These are phyloP conservation scores for Mycothermus thermophilus DNA, from an alignment of 495 filamentous ascomycete genomes.

Conservation along the genomic window DNA sequence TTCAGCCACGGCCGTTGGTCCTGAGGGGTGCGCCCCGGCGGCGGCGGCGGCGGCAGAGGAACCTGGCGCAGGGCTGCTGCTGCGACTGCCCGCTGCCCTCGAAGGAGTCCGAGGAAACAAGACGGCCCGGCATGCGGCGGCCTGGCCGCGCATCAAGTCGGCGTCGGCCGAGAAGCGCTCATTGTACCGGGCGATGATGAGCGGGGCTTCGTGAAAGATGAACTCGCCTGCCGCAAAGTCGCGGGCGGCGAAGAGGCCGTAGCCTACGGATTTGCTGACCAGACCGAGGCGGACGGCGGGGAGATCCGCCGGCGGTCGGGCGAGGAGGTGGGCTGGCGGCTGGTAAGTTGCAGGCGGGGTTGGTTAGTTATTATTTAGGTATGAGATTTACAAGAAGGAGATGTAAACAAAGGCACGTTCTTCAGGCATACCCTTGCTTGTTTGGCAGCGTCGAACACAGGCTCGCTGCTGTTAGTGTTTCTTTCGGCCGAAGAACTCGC, in stretches of 20 bases:
- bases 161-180: constrained; percentile 7
- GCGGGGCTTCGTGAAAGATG: constrained; percentile 17
- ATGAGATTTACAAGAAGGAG: background rate
- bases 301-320: constrained; percentile 4
- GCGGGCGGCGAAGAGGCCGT: constrained; percentile 19
- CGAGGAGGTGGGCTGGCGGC: constrained; percentile 6
- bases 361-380: background rate
- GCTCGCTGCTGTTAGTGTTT: no score
- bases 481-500: constrained; percentile 5
- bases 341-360: constrained; percentile 4
- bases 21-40: no score
- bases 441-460: no score
- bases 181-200: constrained; percentile 14
- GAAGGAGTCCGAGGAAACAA: no score
- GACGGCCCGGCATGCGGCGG: constrained; percentile 3
- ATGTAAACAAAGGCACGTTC: background rate
- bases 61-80: no score
- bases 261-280: constrained; percentile 12
- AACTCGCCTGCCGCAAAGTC: constrained; percentile 12
- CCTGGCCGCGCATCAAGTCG: constrained; percentile 4
- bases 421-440: constrained; percentile 8
- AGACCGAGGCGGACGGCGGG: constrained; percentile 13
- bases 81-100: no score
- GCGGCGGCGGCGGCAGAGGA: no score
- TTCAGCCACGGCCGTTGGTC: background rate